Base-by-base conservation (phyloP, 2,329 filamentous ascomycete species). In the Blumeriella jaapii region DNA sequence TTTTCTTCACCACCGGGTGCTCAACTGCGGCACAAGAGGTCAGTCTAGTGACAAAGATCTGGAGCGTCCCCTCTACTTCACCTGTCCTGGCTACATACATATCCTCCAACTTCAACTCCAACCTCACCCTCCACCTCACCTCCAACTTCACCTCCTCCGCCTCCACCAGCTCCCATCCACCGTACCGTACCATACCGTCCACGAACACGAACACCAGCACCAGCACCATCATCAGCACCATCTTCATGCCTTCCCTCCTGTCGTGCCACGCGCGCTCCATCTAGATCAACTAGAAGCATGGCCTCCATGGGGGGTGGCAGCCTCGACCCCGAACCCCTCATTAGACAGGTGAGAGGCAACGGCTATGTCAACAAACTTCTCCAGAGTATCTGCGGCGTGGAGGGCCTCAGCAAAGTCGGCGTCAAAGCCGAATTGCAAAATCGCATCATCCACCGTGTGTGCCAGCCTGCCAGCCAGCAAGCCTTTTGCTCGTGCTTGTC, bases 361-460 rank as follows among this genome's bases (percentile, higher is more conserved):
- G 49, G 47, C 17, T 42, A 51, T 32, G 37, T 55, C 28, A 56
- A 56, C 41, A 51, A 37, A 34, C 42, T 41, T 18, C 47, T 57
- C 3, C 39, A 44, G 13, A 20, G 14, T 2, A 56, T 96, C 46
- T 82, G 89, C 54, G 71, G 74, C 44, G 65, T 71, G 41, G 83
- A 93, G 61, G 71, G 76, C 29, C 65, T 93, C 22, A 71, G 74
- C 46, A 80, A 83, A 41, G 82, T 79, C 17, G 91, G 91, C 13
- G 79, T 91, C 52, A 98, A 98, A 65, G 74, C 76, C 20, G 72
- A 82, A 26, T 64, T 96, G 40, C 86, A 94, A 60, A 63, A 64
- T 39, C 78, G 89, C 51, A 82, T 95, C 42, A 73, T 80, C 44
- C 65, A 73, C 40, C 72, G 91, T 96, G 67, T 60, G 82, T 74